Percentiles rank a stretch among this genome's conserved stretches.
phyloP scores from a whole-genome alignment of 345 rosid species.

The Cardamine chenopodiifolia region DNA sequence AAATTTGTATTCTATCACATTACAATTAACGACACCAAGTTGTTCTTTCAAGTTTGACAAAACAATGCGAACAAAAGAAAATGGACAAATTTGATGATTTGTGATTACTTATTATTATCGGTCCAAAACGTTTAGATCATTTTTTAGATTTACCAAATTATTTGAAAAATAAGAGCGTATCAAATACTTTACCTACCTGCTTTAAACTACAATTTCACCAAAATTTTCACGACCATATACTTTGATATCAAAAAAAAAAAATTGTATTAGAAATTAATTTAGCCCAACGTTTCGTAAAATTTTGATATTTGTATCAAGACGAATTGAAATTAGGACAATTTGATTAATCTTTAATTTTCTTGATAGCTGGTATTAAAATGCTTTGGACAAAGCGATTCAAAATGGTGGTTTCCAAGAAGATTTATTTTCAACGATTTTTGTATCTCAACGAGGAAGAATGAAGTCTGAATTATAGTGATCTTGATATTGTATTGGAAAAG shows the following conservation, averaged over 20 bases:
- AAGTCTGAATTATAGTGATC: background rate
- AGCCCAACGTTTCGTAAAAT: background rate
- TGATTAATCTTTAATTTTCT: constrained; percentile 10
- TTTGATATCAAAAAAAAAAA: no score
- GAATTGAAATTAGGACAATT: background rate
- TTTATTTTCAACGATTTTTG: constrained; percentile 13
- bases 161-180: background rate
- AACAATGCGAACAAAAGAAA: background rate
- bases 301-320: background rate
- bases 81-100: background rate
- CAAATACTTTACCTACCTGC: background rate
- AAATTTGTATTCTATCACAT: background rate
- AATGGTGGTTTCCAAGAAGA: constrained; percentile 17
- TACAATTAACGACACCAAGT: background rate
- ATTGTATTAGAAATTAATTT: background rate
- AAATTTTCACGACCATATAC: background rate
- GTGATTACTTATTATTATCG: background rate
- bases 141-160: background rate
- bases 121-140: background rate
- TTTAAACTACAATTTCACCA: background rate
- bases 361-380: background rate
- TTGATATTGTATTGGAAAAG: background rate
- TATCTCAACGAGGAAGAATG: constrained; percentile 9
- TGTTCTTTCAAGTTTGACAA: no score
- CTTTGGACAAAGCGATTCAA: constrained; percentile 5